phyloP scores from a whole-genome alignment of 2,329 filamentous ascomycete species.

The Dothiorella sarmentorum region DNA sequence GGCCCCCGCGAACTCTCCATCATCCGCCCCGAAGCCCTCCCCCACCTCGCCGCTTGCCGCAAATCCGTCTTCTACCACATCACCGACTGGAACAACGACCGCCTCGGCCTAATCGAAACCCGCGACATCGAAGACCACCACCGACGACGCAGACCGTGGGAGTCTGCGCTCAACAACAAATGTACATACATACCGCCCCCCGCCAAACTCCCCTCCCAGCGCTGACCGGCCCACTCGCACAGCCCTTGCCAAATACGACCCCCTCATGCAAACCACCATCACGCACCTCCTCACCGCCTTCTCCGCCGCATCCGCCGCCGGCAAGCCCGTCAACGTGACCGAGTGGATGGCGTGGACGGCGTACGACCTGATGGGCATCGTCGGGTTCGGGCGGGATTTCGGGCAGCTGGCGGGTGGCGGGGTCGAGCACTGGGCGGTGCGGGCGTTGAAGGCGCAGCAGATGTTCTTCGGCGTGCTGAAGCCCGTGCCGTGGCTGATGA shows the following conservation, averaged over 20 bases:
- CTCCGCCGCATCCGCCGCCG: conserved; percentile 40
- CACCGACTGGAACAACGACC: conserved; percentile 21
- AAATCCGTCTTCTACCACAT: conserved; percentile 6
- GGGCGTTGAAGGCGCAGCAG: conserved; percentile 34
- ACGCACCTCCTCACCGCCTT: neutral
- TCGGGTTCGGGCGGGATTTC: conserved; percentile 43
- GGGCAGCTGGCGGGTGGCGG: conserved; percentile 40
- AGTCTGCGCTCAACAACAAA: conserved; percentile 31
- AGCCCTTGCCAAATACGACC: neutral
- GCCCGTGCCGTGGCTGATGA: conserved; percentile 8
- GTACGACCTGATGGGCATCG: conserved; percentile 50
- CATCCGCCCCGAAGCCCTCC: neutral
- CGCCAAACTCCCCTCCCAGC: too few relatives aligned
- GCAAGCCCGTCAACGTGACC: conserved; percentile 27
- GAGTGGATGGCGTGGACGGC: conserved; percentile 41
- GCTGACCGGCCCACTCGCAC: neutral
- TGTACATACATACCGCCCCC: neutral
- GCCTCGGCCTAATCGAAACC: conserved; percentile 27
- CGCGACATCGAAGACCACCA: conserved; percentile 31
- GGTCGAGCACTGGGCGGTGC: conserved; percentile 41
- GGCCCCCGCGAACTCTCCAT: conserved; percentile 12
- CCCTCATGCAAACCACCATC: neutral
- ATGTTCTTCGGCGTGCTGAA: neutral
- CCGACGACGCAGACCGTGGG: conserved; percentile 33
- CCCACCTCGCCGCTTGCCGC: neutral